These are phyloP conservation scores for Anisodus tanguticus DNA, from an alignment of 257 asterid species.

Conservation along the genomic window DNA sequence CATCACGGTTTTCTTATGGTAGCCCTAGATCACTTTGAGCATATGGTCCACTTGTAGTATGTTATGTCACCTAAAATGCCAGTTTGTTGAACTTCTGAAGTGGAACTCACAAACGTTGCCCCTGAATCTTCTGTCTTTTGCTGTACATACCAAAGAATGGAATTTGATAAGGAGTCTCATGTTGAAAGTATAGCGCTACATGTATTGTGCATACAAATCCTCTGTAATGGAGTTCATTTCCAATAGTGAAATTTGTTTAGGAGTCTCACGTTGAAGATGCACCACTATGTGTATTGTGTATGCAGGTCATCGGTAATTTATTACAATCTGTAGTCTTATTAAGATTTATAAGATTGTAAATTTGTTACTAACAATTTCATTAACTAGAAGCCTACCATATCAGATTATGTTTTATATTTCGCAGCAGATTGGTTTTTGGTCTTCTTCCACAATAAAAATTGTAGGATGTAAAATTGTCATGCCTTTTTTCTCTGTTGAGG, in stretches of 20 bases:
- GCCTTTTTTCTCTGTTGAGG: conserved; percentile 5
- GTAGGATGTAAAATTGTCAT: background rate
- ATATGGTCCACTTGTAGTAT: background rate
- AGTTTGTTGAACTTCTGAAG: conserved; percentile 16
- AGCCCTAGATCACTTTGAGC: conserved; percentile 4
- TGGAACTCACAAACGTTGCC: background rate
- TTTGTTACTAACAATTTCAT: background rate
- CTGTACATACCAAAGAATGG: background rate
- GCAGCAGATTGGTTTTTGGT: background rate
- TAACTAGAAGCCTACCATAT: background rate
- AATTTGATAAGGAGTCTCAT: background rate
- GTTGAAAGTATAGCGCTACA: background rate
- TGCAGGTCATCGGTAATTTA: conserved; percentile 2
- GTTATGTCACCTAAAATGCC: conserved; percentile 14
- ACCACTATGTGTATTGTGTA: conserved; percentile 13
- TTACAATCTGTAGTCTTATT: background rate
- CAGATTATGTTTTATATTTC: conserved; percentile 4
- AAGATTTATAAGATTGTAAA: background rate
- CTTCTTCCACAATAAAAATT: background rate
- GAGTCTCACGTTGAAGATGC: background rate
- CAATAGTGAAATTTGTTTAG: background rate
- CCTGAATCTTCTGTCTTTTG: conserved; percentile 13
- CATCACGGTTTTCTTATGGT: background rate
- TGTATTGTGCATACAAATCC: conserved; percentile 10
- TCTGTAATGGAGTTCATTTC: background rate